A percentile compares a stretch with the other conserved stretches of the same genome.
phyloP scores from a whole-genome alignment of 106 monocot species.

The Triglochin maritima region DNA sequence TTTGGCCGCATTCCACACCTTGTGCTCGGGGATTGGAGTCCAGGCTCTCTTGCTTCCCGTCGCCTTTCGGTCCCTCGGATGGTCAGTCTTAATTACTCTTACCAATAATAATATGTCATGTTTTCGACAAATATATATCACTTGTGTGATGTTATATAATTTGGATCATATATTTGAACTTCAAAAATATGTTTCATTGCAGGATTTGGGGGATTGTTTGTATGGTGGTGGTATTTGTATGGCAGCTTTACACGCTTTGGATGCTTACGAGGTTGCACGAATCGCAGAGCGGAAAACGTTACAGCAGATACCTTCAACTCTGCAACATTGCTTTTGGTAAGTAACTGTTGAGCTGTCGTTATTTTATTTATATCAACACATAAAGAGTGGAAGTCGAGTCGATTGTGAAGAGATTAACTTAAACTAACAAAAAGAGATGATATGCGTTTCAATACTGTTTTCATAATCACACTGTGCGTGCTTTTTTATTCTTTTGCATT shows the following conservation, averaged over 20 bases:
- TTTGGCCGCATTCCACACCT: constrained; percentile 71
- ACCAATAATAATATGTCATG: not conserved
- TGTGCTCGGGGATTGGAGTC: constrained; percentile 81
- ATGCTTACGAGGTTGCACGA: constrained; percentile 70
- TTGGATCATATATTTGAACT: not conserved
- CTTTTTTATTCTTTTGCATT: too few relatives aligned
- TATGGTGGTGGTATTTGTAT: constrained; percentile 50
- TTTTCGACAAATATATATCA: not conserved
- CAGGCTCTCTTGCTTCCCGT: constrained; percentile 83
- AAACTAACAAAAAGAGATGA: not conserved
- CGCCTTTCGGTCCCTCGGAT: constrained; percentile 69
- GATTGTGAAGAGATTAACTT: not conserved
- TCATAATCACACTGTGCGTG: too few relatives aligned
- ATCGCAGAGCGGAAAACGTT: constrained; percentile 52
- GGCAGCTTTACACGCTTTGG: constrained; percentile 96
- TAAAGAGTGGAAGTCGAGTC: not conserved
- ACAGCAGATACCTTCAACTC: constrained; percentile 67
- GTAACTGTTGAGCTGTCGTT: not conserved
- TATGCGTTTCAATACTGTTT: not conserved
- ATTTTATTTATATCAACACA: not conserved
- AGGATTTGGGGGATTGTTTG: constrained; percentile 72
- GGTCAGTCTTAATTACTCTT: constrained; percentile 23
- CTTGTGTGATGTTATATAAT: not conserved
- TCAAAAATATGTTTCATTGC: not conserved
- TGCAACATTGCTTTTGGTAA: constrained; percentile 45